Conservation (phyloP, 2,329 filamentous ascomycete species). For the Colletotrichum salicis region DNA sequence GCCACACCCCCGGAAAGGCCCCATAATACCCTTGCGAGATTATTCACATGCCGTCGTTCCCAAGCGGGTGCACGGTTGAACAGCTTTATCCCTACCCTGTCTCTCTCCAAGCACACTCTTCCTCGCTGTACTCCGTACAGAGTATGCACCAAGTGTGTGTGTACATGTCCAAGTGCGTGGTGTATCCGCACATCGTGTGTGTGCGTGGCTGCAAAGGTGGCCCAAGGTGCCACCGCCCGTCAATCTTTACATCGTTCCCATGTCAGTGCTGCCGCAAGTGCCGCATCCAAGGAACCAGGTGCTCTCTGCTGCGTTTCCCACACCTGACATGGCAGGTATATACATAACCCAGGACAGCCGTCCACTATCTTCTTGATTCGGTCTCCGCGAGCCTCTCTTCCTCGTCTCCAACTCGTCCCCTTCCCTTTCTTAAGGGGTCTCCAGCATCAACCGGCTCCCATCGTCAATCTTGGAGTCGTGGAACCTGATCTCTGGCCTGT, state of each 20-base stretch:
- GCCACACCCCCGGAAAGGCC: slow-evolving; percentile 1
- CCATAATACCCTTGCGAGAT: slow-evolving; percentile 31
- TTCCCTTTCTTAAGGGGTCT: slow-evolving; percentile 10
- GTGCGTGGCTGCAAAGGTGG: slow-evolving; percentile 20
- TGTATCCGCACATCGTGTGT: slow-evolving; percentile 6
- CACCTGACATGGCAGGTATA: slow-evolving; percentile 1
- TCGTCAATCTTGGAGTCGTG: slow-evolving; percentile 20
- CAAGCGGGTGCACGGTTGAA: slow-evolving; percentile 35
- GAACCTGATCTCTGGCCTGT: slow-evolving; percentile 6
- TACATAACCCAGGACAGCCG: slow-evolving; percentile 24
- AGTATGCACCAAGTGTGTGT: slow-evolving; percentile 8
- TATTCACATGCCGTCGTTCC: slow-evolving; percentile 32
- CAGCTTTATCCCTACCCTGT: slow-evolving; percentile 30
- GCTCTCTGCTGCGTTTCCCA: slow-evolving; percentile 1
- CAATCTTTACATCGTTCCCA: slow-evolving; percentile 30
- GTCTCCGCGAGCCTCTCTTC: slow-evolving; percentile 22
- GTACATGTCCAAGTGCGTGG: slow-evolving; percentile 3
- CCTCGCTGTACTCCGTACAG: slow-evolving; percentile 12
- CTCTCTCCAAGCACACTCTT: slow-evolving; percentile 4
- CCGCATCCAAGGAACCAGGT: slow-evolving; percentile 27
- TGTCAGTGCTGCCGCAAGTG: slow-evolving; percentile 33
- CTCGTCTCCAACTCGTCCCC: slow-evolving; percentile 11
- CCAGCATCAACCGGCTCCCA: slow-evolving; percentile 22
- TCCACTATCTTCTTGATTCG: background rate
- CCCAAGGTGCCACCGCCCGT: slow-evolving; percentile 24